Conservation (phyloP, 495 filamentous ascomycete species). For the Coniosporium apollinis region DNA sequence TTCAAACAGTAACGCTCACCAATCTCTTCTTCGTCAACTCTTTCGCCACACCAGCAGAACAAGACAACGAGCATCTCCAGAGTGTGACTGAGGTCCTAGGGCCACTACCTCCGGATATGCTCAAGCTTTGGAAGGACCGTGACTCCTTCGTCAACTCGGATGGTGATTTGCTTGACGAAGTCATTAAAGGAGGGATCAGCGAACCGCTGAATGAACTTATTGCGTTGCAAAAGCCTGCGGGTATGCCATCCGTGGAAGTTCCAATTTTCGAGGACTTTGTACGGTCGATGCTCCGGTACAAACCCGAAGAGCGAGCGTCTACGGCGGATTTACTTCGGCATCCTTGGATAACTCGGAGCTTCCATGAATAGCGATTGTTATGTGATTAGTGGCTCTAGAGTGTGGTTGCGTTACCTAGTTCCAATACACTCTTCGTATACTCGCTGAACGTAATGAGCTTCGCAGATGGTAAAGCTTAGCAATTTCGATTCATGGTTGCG, state of each 20-base stretch:
- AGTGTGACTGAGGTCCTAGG: not conserved
- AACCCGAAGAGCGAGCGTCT: not conserved
- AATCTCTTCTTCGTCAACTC: not conserved
- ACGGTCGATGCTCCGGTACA: not conserved
- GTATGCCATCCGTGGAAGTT: not conserved
- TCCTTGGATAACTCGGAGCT: too few species aligned
- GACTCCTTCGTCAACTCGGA: not conserved
- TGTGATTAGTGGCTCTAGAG: too few species aligned
- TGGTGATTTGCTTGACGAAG: not conserved
- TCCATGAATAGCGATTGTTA: too few species aligned
- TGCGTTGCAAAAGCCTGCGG: not conserved
- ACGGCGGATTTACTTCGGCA: not conserved
- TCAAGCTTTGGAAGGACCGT: not conserved
- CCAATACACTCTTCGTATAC: too few species aligned
- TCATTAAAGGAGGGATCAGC: constrained; percentile 1
- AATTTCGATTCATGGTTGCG: too few species aligned
- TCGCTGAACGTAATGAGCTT: too few species aligned
- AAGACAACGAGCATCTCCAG: constrained; percentile 1
- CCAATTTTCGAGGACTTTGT: not conserved
- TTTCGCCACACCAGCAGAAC: not conserved
- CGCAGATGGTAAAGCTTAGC: too few species aligned
- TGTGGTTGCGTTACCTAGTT: too few species aligned
- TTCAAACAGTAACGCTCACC: not conserved
- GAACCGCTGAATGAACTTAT: not conserved
- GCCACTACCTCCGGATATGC: not conserved